These are phyloP conservation scores for Actinomucor elegans DNA, from an alignment of 371 early-diverging fungal species.

Conservation along the genomic window DNA sequence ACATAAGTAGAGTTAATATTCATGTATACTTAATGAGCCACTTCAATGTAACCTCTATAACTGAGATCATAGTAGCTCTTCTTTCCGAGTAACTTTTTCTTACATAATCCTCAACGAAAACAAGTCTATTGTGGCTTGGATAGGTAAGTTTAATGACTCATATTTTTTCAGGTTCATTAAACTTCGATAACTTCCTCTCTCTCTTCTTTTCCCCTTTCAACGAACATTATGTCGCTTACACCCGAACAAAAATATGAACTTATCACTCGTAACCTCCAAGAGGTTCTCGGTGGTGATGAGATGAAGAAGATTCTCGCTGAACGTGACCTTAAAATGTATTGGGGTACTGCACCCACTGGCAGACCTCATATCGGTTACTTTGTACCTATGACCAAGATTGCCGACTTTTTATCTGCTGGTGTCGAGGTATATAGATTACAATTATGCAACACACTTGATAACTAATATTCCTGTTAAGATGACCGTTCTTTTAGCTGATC, in stretches of 20 bases:
- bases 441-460: no score
- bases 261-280: slow-evolving; percentile 97
- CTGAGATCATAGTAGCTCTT: no score
- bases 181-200: background rate
- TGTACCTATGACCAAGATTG: slow-evolving; percentile 98
- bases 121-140: slow-evolving; percentile 11
- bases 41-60: no score
- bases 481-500: slow-evolving; percentile 95
- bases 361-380: slow-evolving; percentile 99
- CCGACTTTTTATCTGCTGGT: slow-evolving; percentile 96
- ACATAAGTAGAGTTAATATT: no score
- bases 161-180: slow-evolving; percentile 1
- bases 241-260: slow-evolving; percentile 79
- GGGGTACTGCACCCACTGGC: slow-evolving; percentile 99
- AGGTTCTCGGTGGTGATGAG: slow-evolving; percentile 92
- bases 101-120: no score
- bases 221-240: slow-evolving; percentile 43
- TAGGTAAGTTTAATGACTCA: slow-evolving; percentile 5
- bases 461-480: no score
- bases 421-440: slow-evolving; percentile 42
- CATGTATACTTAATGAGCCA: no score
- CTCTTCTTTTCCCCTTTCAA: background rate
- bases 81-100: no score
- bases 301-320: slow-evolving; percentile 85
- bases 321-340: slow-evolving; percentile 96